These are phyloP conservation scores for Nadsonia starkeyi-henricii DNA, from an alignment of 1,139 yeast genomes.

Conservation along the genomic window DNA sequence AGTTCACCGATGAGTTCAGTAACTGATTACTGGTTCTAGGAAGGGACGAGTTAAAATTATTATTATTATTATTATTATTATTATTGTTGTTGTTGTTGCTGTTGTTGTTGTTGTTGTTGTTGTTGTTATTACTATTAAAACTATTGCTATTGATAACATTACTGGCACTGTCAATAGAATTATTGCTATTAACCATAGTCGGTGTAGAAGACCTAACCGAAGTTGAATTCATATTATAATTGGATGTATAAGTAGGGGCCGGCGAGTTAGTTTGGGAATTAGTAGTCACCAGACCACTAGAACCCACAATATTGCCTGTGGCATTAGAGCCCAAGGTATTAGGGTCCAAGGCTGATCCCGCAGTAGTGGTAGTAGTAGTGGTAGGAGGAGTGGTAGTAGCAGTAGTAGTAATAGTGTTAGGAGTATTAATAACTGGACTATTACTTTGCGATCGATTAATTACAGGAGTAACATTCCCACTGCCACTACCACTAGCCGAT, in stretches of 20 bases:
- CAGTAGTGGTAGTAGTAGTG: constrained; percentile 4
- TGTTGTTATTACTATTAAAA: constrained; percentile 6
- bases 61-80: constrained; percentile 6
- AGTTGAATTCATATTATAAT: too few relatives aligned
- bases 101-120: constrained; percentile 8
- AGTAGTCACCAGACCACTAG: too few relatives aligned
- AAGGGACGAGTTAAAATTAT: constrained; percentile 6
- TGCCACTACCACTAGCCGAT: constrained; percentile 6
- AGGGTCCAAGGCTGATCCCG: too few relatives aligned
- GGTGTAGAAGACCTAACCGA: constrained; percentile 2
- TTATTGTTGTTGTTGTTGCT: constrained; percentile 3
- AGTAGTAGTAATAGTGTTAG: too few relatives aligned
- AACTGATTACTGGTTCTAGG: constrained; percentile 7
- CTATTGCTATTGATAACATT: constrained; percentile 4
- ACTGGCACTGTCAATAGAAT: too few relatives aligned
- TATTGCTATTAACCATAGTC: background rate
- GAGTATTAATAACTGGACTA: background rate
- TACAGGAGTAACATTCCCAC: constrained; percentile 6
- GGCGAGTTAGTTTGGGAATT: too few relatives aligned
- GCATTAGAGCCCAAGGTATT: too few relatives aligned
- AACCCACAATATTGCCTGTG: too few relatives aligned
- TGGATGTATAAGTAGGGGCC: too few relatives aligned
- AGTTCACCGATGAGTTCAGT: too few relatives aligned
- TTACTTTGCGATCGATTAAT: background rate
- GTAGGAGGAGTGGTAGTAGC: constrained; percentile 1